phyloP scores from a whole-genome alignment of 805 yeast species.

The Blastobotrys mokoenaii region DNA sequence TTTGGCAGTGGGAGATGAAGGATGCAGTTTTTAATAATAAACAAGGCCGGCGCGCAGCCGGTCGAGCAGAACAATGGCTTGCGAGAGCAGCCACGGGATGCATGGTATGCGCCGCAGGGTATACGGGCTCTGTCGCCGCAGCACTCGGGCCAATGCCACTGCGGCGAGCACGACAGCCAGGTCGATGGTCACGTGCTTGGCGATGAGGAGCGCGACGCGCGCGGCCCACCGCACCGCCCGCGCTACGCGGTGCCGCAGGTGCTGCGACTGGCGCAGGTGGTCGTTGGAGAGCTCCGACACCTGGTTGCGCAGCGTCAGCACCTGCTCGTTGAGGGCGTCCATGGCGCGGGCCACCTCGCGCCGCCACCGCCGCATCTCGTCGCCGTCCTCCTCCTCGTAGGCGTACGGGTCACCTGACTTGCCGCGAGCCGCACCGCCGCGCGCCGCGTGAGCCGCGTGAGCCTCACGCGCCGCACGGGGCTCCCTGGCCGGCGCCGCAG shows the following conservation, averaged over 20 bases:
- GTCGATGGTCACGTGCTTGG: slow-evolving; percentile 3
- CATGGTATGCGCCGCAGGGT: too few relatives aligned
- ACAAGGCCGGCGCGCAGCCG: too few relatives aligned
- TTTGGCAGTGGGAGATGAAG: too few relatives aligned
- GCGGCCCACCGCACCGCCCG: not conserved
- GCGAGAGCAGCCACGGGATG: too few relatives aligned
- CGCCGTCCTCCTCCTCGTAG: slow-evolving; percentile 1
- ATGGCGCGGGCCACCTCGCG: slow-evolving; percentile 22
- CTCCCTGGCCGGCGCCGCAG: too few relatives aligned
- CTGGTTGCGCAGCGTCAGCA: slow-evolving; percentile 15
- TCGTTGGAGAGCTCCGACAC: slow-evolving; percentile 5
- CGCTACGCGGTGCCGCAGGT: not conserved
- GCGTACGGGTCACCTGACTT: too few relatives aligned
- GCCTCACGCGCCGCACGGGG: not conserved
- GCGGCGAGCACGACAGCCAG: not conserved
- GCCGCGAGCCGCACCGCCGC: too few relatives aligned
- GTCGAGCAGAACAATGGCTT: too few relatives aligned
- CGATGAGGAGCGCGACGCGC: slow-evolving; percentile 9
- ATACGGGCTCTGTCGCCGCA: not conserved
- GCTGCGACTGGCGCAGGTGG: not conserved
- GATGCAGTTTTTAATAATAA: too few relatives aligned
- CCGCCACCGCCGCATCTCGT: slow-evolving; percentile 16
- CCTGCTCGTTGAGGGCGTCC: slow-evolving; percentile 22
- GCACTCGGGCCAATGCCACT: not conserved
- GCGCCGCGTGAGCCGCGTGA: not conserved